phyloP scores from a whole-genome alignment of 192 early-diverging fungal species.

The Dissophora ornata region DNA sequence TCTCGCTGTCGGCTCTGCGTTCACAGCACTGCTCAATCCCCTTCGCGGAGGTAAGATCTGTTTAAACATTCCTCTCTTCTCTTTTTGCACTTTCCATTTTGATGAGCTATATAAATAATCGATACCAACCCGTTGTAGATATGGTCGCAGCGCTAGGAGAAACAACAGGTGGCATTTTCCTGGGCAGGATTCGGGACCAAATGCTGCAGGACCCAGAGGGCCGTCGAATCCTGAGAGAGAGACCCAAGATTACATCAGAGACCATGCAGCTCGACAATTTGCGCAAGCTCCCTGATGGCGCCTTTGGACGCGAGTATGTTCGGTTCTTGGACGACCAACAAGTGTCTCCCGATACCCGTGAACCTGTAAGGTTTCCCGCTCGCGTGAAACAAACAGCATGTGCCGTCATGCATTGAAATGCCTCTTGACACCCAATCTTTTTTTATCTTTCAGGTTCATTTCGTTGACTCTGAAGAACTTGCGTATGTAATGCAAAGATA shows the following conservation, averaged over 20 bases:
- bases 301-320: slow-evolving; percentile 91
- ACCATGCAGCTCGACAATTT: slow-evolving; percentile 77
- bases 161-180: slow-evolving; percentile 78
- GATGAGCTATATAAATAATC: too few species aligned
- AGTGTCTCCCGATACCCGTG: slow-evolving; percentile 85
- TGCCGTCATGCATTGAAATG: too few species aligned
- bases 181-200: slow-evolving; percentile 76
- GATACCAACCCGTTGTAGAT: slow-evolving; percentile 60
- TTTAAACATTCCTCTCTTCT: too few species aligned
- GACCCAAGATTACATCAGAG: slow-evolving; percentile 80
- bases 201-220: slow-evolving; percentile 84
- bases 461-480: slow-evolving; percentile 89
- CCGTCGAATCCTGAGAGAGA: slow-evolving; percentile 83
- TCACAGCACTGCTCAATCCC: slow-evolving; percentile 82
- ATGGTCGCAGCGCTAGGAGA: slow-evolving; percentile 93
- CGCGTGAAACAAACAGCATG: not conserved
- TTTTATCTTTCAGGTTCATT: slow-evolving; percentile 74
- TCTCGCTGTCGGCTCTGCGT: slow-evolving; percentile 79
- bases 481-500: slow-evolving; percentile 95
- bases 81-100: too few species aligned
- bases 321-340: slow-evolving; percentile 82
- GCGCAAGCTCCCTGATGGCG: slow-evolving; percentile 69
- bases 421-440: too few species aligned
- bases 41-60: slow-evolving; percentile 67
- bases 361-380: slow-evolving; percentile 60